Evolutionary conservation across 108 stramenopile genomes (phyloP), one percentile per base, ranked within the genome.

Genomic region (Cylindrotheca closterium): DNA sequence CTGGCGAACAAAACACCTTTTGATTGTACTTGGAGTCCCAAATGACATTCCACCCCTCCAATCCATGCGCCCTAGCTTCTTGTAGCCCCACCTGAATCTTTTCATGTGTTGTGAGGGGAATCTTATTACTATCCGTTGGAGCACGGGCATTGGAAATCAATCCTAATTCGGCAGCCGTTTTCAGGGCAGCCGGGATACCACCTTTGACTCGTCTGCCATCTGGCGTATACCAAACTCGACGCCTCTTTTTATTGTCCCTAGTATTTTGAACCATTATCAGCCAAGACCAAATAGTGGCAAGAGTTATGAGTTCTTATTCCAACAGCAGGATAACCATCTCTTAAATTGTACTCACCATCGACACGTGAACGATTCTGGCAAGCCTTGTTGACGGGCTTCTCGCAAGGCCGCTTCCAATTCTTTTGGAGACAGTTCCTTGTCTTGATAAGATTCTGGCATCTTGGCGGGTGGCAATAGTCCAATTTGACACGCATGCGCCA

Each of bases 41-140:
- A 37, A 65, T 65, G 15, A 77, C 75, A 4, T 59, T 75, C 85
- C 85, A 86, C 17, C 85, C 81, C 42, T 73, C 69, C 23, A 86
- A 62, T 4, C 85, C 85, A 10, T 70, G 63, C 10, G 67, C 63
- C 47, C 71, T 71, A 21, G 81, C 85, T 55, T 86, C 79, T 28
- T 42, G 7, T 7, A 10, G 37, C 10, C 10, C 37, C 7, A 42
- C 7, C 15, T 42, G 10, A 15, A 15, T 42, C 15, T 15, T 42
- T 42, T 42, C 10, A 15, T 7, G 10, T 10, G 37, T 15, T 15
- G 37, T 42, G 10, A 42, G 15, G n/a, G n/a, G n/a, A n/a, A n/a
- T n/a, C n/a, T n/a, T n/a, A n/a, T n/a, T n/a, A 42, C 15, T 42
- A 7, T 15, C 10, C 7, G 10, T 42, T 15, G 7, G 7, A 10